Evolutionary conservation across 805 yeast genomes (phyloP).

Genomic region (Candida xyloterini): DNA sequence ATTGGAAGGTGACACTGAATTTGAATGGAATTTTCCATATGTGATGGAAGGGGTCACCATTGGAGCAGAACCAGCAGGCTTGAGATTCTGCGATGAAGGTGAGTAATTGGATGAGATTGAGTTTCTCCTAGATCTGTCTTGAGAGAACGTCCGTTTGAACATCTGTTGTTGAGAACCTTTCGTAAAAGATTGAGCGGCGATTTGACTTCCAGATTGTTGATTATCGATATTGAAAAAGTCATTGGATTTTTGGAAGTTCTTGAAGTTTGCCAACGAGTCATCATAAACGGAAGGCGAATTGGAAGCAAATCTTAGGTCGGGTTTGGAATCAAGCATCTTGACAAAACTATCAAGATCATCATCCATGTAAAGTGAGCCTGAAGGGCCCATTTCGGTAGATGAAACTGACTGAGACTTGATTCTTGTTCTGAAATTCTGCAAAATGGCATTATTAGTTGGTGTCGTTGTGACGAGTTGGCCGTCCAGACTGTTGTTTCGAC

Average conservation of each 20-base stretch:
- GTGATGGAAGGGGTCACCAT: slow-evolving; percentile 25
- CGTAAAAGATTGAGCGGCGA: neutral
- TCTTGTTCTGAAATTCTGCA: slow-evolving; percentile 26
- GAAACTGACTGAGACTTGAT: slow-evolving; percentile 25
- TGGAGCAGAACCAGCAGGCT: slow-evolving; percentile 18
- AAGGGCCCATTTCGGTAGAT: slow-evolving; percentile 27
- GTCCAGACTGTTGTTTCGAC: slow-evolving; percentile 31
- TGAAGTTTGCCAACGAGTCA: slow-evolving; percentile 29
- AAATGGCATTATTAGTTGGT: slow-evolving; percentile 20
- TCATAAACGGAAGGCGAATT: slow-evolving; percentile 27
- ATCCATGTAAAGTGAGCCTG: slow-evolving; percentile 28
- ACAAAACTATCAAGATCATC: slow-evolving; percentile 35
- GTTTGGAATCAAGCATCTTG: slow-evolving; percentile 36
- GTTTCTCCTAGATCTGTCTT: slow-evolving; percentile 16
- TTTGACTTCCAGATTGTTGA: slow-evolving; percentile 5
- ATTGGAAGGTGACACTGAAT: slow-evolving; percentile 20
- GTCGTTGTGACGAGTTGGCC: slow-evolving; percentile 22
- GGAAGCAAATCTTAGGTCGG: slow-evolving; percentile 33
- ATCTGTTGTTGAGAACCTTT: slow-evolving; percentile 7
- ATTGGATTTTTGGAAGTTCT: slow-evolving; percentile 27
- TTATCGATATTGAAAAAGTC: slow-evolving; percentile 22
- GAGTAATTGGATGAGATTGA: slow-evolving; percentile 27
- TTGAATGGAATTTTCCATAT: slow-evolving; percentile 21
- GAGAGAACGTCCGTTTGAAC: slow-evolving; percentile 17
- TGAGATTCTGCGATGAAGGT: slow-evolving; percentile 23